Percentiles rank a stretch among this genome's conserved stretches.
These are phyloP conservation scores for Alternaria arborescens DNA, from an alignment of 2,329 filamentous ascomycete species.

Conservation along the genomic window DNA sequence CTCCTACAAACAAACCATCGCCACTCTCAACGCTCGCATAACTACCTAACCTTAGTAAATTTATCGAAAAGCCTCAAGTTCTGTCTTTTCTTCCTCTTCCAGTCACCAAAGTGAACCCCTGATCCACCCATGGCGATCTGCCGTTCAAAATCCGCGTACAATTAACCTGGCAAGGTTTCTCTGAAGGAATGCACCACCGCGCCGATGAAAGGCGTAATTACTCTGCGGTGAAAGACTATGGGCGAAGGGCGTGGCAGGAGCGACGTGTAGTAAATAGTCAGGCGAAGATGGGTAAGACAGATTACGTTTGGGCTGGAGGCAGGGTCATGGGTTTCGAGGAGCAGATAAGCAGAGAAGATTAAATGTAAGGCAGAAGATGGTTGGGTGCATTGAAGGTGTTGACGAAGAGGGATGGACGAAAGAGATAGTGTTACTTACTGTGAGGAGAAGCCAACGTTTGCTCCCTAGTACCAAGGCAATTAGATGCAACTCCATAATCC, in stretches of 20 bases:
- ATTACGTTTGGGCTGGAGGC: constrained; percentile 6
- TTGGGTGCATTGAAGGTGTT: neutral
- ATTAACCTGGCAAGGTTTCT: neutral
- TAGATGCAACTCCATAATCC: neutral
- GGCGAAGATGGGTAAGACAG: constrained; percentile 1
- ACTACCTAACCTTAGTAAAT: neutral
- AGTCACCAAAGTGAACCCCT: neutral
- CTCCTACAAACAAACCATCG: neutral
- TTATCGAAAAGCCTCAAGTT: neutral
- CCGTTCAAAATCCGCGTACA: neutral
- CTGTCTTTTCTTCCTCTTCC: too few species aligned
- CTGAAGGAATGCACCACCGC: constrained; percentile 2
- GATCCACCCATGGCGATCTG: neutral
- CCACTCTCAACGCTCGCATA: neutral
- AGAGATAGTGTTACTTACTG: neutral
- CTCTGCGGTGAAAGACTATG: neutral
- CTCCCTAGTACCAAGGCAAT: neutral
- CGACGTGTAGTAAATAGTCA: neutral
- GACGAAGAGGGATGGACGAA: neutral
- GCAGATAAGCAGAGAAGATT: neutral
- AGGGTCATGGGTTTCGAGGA: neutral
- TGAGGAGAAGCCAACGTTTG: neutral
- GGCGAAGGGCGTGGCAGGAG: constrained; percentile 1
- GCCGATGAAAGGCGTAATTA: neutral
- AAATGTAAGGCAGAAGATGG: neutral